These are phyloP conservation scores for Tylopilus orsonianus DNA, from an alignment of 1,284 basidiomycete species.

Conservation along the genomic window DNA sequence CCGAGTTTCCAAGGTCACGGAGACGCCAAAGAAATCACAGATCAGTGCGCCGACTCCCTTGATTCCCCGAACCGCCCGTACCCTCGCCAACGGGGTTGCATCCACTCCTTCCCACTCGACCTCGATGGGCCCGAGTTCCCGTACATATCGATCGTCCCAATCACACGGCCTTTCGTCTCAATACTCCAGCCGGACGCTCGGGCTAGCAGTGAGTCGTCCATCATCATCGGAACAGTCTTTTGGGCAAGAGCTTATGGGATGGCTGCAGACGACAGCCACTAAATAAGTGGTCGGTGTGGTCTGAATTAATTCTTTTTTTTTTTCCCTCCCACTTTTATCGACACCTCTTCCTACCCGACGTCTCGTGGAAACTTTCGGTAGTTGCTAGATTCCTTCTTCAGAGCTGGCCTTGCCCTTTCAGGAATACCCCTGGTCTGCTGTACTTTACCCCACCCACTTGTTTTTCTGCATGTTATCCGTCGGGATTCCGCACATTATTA, in stretches of 20 bases:
- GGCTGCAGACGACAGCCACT: slow-evolving; percentile 45
- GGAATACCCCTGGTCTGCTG: slow-evolving; percentile 42
- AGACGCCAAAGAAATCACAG: slow-evolving; percentile 83
- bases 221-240: slow-evolving; percentile 38
- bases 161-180: slow-evolving; percentile 52
- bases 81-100: slow-evolving; percentile 46
- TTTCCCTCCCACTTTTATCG: slow-evolving; percentile 2
- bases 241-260: slow-evolving; percentile 39
- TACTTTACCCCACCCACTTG: slow-evolving; percentile 42
- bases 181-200: slow-evolving; percentile 52
- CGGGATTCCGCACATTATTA: slow-evolving; percentile 36
- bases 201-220: slow-evolving; percentile 45
- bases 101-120: slow-evolving; percentile 58
- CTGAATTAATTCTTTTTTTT: slow-evolving; percentile 10
- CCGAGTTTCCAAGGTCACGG: slow-evolving; percentile 55
- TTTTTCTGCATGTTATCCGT: slow-evolving; percentile 35
- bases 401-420: slow-evolving; percentile 38
- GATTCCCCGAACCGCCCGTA: slow-evolving; percentile 68
- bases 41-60: slow-evolving; percentile 84
- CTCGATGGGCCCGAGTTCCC: slow-evolving; percentile 48
- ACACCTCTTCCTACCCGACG: slow-evolving; percentile 12
- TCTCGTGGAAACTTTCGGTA: slow-evolving; percentile 26
- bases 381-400: slow-evolving; percentile 29
- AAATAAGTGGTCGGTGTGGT: slow-evolving; percentile 38
- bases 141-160: slow-evolving; percentile 55